Evolutionary conservation across 78 protist genomes (phyloP), one percentile per base, ranked within the genome.

Genomic region (Speleostelium caveatum): DNA sequence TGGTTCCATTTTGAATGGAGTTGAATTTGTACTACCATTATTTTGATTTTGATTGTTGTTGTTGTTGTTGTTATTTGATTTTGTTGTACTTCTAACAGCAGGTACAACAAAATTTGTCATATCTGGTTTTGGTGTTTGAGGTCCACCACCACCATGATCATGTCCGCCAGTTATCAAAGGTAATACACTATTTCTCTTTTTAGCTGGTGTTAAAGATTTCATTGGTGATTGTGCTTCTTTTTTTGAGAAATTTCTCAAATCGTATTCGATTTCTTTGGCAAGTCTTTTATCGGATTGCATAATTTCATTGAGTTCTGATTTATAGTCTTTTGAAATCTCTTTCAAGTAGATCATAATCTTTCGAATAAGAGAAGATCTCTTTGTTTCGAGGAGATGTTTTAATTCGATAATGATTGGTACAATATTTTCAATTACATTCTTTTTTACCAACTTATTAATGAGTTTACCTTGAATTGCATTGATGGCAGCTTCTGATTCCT

Each of bases 231-330:
- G 94, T 19, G n/a, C 51, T 39, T 35, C 32, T 30, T 38, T 49
- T 42, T 51, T 71, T 6, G 28, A 45, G 26, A 63, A 59, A 26
- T 33, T 60, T 26, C 38, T 63, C 68, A 95, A 6, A 45, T 93
- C 95, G 30, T 49, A 93, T 67, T 93, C 93, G 8, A 95, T 78
- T 39, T 95, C 97, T 45, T 80, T 59, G 16, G 95, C 96, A 10
- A 95, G 80, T 35, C 93, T 95, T 22, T 71, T 35, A 56, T 95
- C 51, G 3, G 78, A 93, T 8, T 75, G 56, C 65, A 95, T 63
- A 4, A 91, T 58, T 19, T 95, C 96, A 19, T 76, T 66, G n/a
- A 68, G 19, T 55, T 95, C 96, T 2, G 55, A 68, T 59, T 76
- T 87, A 78, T 77, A 93, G 86, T 93, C 95, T 16, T 62, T 33